A percentile compares a stretch with the other conserved stretches of the same genome.
Conservation (phyloP, 1,284 basidiomycete species). For the Cryptococcus neoformans region DNA sequence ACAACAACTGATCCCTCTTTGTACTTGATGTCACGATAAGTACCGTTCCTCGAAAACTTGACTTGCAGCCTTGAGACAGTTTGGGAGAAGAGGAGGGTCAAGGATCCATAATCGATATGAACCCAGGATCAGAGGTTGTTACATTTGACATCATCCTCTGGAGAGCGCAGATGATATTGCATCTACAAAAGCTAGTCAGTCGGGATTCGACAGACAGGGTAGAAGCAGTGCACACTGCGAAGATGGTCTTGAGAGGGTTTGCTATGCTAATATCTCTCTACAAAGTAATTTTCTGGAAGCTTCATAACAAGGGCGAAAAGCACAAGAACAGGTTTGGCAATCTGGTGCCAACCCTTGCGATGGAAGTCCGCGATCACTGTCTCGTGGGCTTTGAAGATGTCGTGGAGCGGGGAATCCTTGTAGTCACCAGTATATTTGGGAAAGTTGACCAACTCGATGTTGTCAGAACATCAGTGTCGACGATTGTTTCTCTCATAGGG, state of each 20-base stretch:
- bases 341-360: conserved; percentile 19
- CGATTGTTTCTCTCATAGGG: conserved; percentile 25
- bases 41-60: conserved; percentile 23
- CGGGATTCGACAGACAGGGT: neutral
- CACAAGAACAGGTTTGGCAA: conserved; percentile 23
- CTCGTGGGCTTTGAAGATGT: conserved; percentile 22
- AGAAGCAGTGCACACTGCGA: conserved; percentile 21
- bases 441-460: conserved; percentile 32
- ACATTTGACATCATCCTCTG: conserved; percentile 29
- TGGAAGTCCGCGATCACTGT: conserved; percentile 14
- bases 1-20: conserved; percentile 29
- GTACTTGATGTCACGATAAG: conserved; percentile 31
- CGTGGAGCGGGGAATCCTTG: conserved; percentile 24
- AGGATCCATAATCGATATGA: conserved; percentile 32
- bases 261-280: conserved; percentile 32
- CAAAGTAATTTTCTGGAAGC: conserved; percentile 40
- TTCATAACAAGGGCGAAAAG: conserved; percentile 39
- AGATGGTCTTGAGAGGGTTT: conserved; percentile 31
- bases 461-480: conserved; percentile 33
- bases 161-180: conserved; percentile 31
- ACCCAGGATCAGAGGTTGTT: conserved; percentile 32
- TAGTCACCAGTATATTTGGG: conserved; percentile 30
- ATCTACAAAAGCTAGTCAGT: conserved; percentile 14
- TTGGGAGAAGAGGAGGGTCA: conserved; percentile 35
- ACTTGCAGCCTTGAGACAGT: conserved; percentile 35